Conservation (phyloP, 164 flowering plant species). For the Amborella trichopoda region DNA sequence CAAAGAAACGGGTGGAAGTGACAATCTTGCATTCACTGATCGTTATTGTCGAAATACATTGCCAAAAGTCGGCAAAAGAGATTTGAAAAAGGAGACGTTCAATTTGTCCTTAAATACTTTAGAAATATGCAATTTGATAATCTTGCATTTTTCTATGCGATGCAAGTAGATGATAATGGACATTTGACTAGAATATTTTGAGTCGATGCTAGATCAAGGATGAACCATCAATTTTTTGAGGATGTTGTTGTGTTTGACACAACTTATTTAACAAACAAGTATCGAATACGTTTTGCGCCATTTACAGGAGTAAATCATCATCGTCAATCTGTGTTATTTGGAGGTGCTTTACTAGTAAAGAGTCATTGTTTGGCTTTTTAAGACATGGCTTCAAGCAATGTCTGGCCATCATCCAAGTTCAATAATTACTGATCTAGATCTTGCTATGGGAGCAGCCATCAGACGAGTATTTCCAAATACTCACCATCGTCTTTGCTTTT, state of each 20-base stretch:
- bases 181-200: constrained; percentile 6
- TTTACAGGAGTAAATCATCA: constrained; percentile 12
- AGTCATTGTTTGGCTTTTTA: constrained; percentile 10
- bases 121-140: constrained; percentile 3
- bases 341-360: constrained; percentile 6
- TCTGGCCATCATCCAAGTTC: constrained; percentile 6
- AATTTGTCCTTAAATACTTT: constrained; percentile 6
- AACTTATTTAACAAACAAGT: constrained; percentile 4
- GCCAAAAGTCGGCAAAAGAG: too few relatives aligned
- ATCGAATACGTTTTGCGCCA: constrained; percentile 5
- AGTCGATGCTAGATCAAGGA: constrained; percentile 10
- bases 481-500: constrained; percentile 3
- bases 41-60: neutral
- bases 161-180: constrained; percentile 6
- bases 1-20: neutral
- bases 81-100: constrained; percentile 4
- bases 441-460: constrained; percentile 7
- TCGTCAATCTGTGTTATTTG: constrained; percentile 6
- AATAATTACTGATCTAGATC: constrained; percentile 5
- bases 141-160: constrained; percentile 10
- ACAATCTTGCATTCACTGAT: constrained; percentile 12
- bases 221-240: constrained; percentile 4
- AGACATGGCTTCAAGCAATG: constrained; percentile 10
- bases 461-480: constrained; percentile 5
- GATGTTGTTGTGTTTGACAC: constrained; percentile 8